Evolutionary conservation across 208 protist species (phyloP).

Genomic region (Naegleria gruberi): DNA sequence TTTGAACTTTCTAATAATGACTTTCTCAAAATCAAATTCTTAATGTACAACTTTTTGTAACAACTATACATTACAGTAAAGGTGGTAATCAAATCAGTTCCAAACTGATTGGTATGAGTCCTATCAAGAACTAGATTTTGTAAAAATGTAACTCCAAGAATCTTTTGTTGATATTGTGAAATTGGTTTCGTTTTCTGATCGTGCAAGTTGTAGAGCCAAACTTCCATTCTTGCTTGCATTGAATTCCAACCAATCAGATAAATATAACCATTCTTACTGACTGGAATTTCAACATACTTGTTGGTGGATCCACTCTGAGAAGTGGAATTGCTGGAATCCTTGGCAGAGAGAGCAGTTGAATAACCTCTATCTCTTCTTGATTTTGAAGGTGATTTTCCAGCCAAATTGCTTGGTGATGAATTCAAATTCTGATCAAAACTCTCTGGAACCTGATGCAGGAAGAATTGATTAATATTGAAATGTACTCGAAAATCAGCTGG

Average conservation of each 20-base stretch:
- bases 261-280: not conserved
- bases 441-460: not conserved
- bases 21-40: not conserved
- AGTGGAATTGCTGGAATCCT: not conserved
- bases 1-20: not conserved
- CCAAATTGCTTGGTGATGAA: not conserved
- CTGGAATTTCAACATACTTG: not conserved
- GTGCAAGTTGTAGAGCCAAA: not conserved
- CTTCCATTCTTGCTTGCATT: not conserved
- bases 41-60: not conserved
- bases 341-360: not conserved
- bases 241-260: slow-evolving; percentile 1
- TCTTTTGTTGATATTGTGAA: not conserved
- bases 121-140: not conserved
- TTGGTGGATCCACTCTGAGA: not conserved
- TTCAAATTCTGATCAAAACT: not conserved
- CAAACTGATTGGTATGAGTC: not conserved
- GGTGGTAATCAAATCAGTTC: not conserved
- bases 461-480: slow-evolving; percentile 7
- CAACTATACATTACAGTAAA: not conserved
- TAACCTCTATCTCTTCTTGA: not conserved
- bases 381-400: not conserved
- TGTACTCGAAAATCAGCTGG: not conserved
- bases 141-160: not conserved
- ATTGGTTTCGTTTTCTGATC: not conserved